Conservation (phyloP, 257 asterid genomes). For the Plantago elongata region DNA sequence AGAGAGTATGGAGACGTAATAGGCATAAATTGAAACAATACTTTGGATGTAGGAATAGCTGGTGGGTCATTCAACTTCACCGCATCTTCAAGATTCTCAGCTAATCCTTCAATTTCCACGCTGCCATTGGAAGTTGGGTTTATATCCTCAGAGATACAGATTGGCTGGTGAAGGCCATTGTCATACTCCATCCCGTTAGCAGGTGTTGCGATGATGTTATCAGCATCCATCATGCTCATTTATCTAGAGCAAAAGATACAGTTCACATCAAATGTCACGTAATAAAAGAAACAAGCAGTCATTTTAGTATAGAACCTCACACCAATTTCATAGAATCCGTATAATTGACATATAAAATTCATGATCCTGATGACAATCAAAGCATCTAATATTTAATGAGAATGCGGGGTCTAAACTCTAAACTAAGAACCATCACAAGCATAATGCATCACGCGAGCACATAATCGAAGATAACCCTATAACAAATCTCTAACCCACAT, state of each 20-base stretch:
- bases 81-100: conserved; percentile 28
- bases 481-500: too few relatives aligned
- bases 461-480: too few relatives aligned
- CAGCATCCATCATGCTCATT: conserved; percentile 36
- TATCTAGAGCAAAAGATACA: conserved; percentile 18
- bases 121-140: conserved; percentile 27
- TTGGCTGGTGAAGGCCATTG: conserved; percentile 25
- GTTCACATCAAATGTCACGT: conserved; percentile 16
- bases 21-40: conserved; percentile 14
- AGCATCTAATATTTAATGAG: neutral
- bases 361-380: neutral
- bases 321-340: too few relatives aligned
- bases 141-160: conserved; percentile 22
- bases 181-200: conserved; percentile 27
- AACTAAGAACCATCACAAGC: neutral
- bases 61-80: conserved; percentile 27
- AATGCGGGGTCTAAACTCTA: conserved; percentile 7
- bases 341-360: conserved; percentile 1
- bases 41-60: conserved; percentile 25
- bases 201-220: conserved; percentile 25
- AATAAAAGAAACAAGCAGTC: conserved; percentile 6
- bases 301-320: neutral
- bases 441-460: neutral
- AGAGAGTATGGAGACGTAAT: neutral
- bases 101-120: conserved; percentile 26